Percentiles rank a stretch among this genome's conserved stretches.
Evolutionary conservation across 2,329 filamentous ascomycete genomes (phyloP).

Genomic region (Penicillium sclerotiorum): DNA sequence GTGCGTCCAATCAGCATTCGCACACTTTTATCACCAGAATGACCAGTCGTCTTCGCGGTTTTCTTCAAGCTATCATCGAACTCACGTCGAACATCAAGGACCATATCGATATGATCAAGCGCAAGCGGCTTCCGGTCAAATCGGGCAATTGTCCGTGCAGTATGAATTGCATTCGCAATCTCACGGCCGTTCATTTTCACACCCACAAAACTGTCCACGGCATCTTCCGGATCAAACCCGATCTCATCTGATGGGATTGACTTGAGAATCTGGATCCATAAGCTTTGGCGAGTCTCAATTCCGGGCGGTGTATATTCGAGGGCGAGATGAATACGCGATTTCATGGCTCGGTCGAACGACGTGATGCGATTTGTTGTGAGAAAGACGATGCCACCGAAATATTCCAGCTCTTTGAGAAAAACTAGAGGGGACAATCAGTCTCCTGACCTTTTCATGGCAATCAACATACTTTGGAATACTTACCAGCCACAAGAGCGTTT

Average conservation of each 20-base stretch:
- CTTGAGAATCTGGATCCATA: slow-evolving; percentile 5
- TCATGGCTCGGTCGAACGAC: slow-evolving; percentile 9
- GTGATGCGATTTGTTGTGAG: slow-evolving; percentile 9
- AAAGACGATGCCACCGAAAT: slow-evolving; percentile 8
- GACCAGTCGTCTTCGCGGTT: background rate
- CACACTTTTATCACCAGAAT: background rate
- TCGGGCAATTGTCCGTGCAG: slow-evolving; percentile 1
- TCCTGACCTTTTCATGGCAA: background rate
- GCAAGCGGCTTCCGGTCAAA: background rate
- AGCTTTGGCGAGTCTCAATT: slow-evolving; percentile 4
- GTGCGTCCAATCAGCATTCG: background rate
- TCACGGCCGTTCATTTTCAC: slow-evolving; percentile 4
- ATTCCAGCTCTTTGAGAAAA: slow-evolving; percentile 9
- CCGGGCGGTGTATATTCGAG: slow-evolving; percentile 8
- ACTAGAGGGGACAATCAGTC: background rate
- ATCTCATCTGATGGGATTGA: background rate
- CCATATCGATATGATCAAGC: background rate
- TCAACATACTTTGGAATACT: background rate
- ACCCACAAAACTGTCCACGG: background rate
- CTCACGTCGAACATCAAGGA: background rate
- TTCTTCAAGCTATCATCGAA: background rate
- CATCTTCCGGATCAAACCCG: background rate
- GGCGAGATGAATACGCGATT: slow-evolving; percentile 8
- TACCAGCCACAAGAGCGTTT: slow-evolving; percentile 9
- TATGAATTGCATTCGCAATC: slow-evolving; percentile 4